These are phyloP conservation scores for Brassica cretica DNA, from an alignment of 345 rosid species.

Conservation along the genomic window DNA sequence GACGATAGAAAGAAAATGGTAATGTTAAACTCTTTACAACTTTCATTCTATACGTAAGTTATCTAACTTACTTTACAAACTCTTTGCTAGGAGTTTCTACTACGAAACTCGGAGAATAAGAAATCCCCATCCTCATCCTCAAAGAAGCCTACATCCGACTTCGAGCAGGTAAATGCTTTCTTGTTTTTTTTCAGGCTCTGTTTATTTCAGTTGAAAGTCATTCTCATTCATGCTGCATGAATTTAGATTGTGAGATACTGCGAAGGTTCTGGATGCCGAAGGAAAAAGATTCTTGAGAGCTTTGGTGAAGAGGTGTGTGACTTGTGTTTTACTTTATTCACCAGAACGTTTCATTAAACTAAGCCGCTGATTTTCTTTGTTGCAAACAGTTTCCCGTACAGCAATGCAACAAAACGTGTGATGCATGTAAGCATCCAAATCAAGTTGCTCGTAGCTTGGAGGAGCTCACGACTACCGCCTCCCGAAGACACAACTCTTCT, in stretches of 20 bases:
- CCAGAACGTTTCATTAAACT: not conserved
- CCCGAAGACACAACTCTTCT: slow-evolving; percentile 59
- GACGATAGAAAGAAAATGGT: slow-evolving; percentile 93
- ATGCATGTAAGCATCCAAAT: slow-evolving; percentile 84
- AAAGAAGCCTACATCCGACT: slow-evolving; percentile 65
- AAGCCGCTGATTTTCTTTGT: slow-evolving; percentile 1
- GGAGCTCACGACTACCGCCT: slow-evolving; percentile 54
- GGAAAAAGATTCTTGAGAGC: slow-evolving; percentile 83
- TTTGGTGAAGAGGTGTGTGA: slow-evolving; percentile 79
- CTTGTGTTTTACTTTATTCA: slow-evolving; percentile 4
- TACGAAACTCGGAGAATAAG: slow-evolving; percentile 63
- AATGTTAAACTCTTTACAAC: slow-evolving; percentile 19
- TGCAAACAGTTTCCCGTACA: slow-evolving; percentile 56
- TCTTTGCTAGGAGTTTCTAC: slow-evolving; percentile 70
- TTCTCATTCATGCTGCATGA: slow-evolving; percentile 28
- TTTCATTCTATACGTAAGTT: slow-evolving; percentile 21
- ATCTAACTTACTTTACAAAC: slow-evolving; percentile 25
- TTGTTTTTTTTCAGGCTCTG: slow-evolving; percentile 10
- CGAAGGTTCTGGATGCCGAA: slow-evolving; percentile 88
- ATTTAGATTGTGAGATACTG: slow-evolving; percentile 88
- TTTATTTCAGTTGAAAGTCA: slow-evolving; percentile 9
- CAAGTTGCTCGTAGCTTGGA: slow-evolving; percentile 60
- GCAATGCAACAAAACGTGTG: slow-evolving; percentile 74
- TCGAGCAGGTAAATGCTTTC: slow-evolving; percentile 56
- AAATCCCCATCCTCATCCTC: slow-evolving; percentile 57